These are phyloP conservation scores for Pelagomonas calceolata DNA, from an alignment of 108 stramenopile species.

Conservation along the genomic window DNA sequence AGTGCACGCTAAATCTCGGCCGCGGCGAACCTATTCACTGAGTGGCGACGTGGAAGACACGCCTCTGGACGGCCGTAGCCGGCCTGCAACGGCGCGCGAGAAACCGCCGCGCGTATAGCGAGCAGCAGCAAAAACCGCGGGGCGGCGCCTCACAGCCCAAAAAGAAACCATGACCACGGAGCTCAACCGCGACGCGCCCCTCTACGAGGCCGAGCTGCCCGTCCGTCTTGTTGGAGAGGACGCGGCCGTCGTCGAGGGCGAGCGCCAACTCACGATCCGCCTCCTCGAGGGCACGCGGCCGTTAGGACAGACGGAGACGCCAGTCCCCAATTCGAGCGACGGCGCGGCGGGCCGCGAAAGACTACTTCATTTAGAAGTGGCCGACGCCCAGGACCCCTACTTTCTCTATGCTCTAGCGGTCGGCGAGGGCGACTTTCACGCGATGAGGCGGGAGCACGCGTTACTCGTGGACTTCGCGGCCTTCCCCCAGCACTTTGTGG, in stretches of 20 bases:
- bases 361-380: neutral
- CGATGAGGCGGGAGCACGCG: constrained; percentile 39
- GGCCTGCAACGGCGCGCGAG: too few relatives aligned
- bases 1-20: too few relatives aligned
- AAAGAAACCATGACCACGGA: neutral
- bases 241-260: neutral
- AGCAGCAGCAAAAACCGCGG: too few relatives aligned
- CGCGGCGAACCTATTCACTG: too few relatives aligned
- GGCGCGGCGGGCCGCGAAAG: neutral
- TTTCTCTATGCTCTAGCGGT: constrained; percentile 46
- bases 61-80: too few relatives aligned
- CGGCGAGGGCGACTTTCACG: constrained; percentile 41
- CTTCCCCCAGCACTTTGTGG: constrained; percentile 39
- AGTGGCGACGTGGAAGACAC: too few relatives aligned
- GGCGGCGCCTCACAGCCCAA: too few relatives aligned
- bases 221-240: neutral
- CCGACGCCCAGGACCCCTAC: constrained; percentile 22
- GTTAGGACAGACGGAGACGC: too few relatives aligned
- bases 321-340: too few relatives aligned
- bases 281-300: neutral
- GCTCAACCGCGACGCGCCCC: neutral
- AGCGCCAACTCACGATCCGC: neutral
- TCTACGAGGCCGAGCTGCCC: neutral
- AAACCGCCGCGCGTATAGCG: too few relatives aligned
- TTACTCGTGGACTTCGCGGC: constrained; percentile 39